These are phyloP conservation scores for Hsuehochloa calcarea DNA, from an alignment of 176 grass and related monocot species.

Conservation along the genomic window DNA sequence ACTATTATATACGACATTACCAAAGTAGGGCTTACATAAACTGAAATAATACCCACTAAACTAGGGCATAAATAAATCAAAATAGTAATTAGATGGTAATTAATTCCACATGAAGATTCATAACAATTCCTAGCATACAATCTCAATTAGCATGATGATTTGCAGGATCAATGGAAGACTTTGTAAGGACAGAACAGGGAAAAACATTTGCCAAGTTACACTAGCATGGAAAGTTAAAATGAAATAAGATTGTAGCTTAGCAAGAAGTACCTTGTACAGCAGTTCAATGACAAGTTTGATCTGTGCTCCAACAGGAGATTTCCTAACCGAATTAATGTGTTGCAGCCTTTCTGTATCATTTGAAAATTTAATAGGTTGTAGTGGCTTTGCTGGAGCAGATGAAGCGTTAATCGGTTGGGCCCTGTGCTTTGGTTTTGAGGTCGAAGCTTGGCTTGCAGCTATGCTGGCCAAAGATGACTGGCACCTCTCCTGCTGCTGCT, in stretches of 20 bases:
- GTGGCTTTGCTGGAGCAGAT: conserved; percentile 44
- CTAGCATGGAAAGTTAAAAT: background rate
- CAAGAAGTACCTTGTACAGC: conserved; percentile 61
- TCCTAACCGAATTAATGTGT: conserved; percentile 74
- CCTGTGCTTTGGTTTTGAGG: conserved; percentile 54
- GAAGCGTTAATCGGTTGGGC: conserved; percentile 42
- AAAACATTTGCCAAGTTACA: background rate
- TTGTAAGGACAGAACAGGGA: background rate
- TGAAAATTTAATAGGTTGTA: conserved; percentile 66
- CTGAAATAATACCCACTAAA: background rate
- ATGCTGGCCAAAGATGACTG: conserved; percentile 74
- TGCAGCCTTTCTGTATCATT: conserved; percentile 90
- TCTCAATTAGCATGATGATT: background rate
- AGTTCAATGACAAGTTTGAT: conserved; percentile 83
- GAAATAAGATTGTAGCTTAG: background rate
- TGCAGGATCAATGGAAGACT: background rate
- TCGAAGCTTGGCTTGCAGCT: conserved; percentile 37
- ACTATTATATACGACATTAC: background rate
- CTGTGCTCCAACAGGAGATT: conserved; percentile 76
- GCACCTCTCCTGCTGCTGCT: conserved; percentile 84
- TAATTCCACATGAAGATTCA: background rate
- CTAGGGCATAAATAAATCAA: background rate
- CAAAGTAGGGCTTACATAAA: background rate
- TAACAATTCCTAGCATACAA: background rate
- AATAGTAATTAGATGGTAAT: background rate